Base-by-base conservation (phyloP, 768 basidiomycete species). In the Botryobasidium botryosum region DNA sequence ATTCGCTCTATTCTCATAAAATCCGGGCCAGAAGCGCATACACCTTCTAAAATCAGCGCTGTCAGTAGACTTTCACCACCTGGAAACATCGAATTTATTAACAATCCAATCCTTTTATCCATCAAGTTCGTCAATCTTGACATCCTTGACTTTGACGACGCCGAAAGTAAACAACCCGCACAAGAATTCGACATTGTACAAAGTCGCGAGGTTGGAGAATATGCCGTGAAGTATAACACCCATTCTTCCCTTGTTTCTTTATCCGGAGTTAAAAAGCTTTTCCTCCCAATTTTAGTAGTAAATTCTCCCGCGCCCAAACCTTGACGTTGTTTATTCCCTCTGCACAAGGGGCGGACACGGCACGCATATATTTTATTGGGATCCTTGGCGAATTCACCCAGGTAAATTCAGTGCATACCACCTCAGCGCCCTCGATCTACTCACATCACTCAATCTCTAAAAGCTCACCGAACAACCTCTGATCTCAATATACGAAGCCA, bases 401-500 rank as follows among this genome's bases (percentile, higher is more conserved):
- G 67, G 83, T 80, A 57, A n/a, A 61, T 27, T 12, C 26, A 6
- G 35, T 49, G 23, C 3, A n/a, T 23, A 29, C 20, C n/a, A 18
- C 38, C 13, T 2, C 25, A 36, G 24, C 29, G 29, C 24, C 35
- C 6, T 36, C n/a, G 18, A 32, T 32, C 44, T 36, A 23, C 26
- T 39, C 46, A 6, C 33, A 17, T 17, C 18, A 8, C 35, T 33
- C 27, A 18, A 31, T 35, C 26, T 40, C 20, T 4, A 36, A 17
- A 18, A 91, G 85, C 70, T 79, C 35, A 87, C 82, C 55, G 65
- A 65, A 40, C 72, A 77, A 48, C 84, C 88, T 1, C 69, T 85
- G 31, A 71, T 91, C 45, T 79, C 86, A 0, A 75, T 92, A 10
- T 94, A 92, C 53, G 90, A 94, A 60, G 63, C 81, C 0, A 79